These are phyloP conservation scores for Yarrowia osloensis DNA, from an alignment of 805 yeast species.

Conservation along the genomic window DNA sequence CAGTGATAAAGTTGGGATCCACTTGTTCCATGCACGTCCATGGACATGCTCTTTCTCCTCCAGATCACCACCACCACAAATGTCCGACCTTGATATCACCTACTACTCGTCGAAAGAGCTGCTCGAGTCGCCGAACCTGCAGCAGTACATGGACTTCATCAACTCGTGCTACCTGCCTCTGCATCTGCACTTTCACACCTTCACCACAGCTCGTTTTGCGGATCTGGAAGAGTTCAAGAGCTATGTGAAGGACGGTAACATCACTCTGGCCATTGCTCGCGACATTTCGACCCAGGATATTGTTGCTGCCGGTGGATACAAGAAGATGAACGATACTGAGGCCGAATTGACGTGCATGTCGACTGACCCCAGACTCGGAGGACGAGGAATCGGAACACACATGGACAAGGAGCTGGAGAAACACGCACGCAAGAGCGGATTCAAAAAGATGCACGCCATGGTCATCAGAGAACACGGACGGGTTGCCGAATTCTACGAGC, in stretches of 20 bases:
- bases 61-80: neutral
- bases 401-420: neutral
- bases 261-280: neutral
- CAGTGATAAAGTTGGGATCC: neutral
- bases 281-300: neutral
- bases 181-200: slow-evolving; percentile 10
- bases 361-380: neutral
- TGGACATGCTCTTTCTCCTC: neutral
- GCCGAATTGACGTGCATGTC: slow-evolving; percentile 11
- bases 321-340: neutral
- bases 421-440: neutral
- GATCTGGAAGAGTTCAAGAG: neutral
- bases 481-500: slow-evolving; percentile 13
- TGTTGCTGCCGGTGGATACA: slow-evolving; percentile 25
- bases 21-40: neutral
- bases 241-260: neutral
- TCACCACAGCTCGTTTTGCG: neutral
- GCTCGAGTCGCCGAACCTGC: neutral
- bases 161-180: slow-evolving; percentile 13
- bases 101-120: slow-evolving; percentile 1
- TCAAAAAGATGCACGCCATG: slow-evolving; percentile 3
- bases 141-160: slow-evolving; percentile 3
- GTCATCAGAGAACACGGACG: slow-evolving; percentile 22
- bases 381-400: slow-evolving; percentile 5
- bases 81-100: slow-evolving; percentile 11